A percentile compares a stretch with the other conserved stretches of the same genome.
These are phyloP conservation scores for Fragosphaeria purpurea DNA, from an alignment of 2,329 filamentous ascomycete species.

Conservation along the genomic window DNA sequence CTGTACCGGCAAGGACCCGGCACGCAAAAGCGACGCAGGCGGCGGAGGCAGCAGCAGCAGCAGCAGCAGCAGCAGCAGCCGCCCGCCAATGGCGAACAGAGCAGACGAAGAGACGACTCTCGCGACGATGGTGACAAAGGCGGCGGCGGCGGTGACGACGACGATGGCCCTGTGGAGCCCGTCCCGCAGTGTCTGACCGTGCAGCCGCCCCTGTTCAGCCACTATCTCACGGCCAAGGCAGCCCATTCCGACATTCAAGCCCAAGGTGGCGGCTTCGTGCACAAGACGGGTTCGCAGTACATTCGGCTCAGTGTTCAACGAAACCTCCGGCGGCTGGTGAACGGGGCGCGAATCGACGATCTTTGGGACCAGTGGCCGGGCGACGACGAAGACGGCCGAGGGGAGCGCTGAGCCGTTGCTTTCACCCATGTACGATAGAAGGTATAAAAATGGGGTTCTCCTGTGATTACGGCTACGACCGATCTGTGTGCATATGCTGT, in stretches of 20 bases:
- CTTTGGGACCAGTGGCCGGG: slow-evolving; percentile 18
- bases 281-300: slow-evolving; percentile 18
- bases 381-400: too few relatives aligned
- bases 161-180: neutral
- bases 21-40: neutral
- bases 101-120: too few relatives aligned
- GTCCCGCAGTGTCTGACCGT: slow-evolving; percentile 18
- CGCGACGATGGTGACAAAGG: neutral
- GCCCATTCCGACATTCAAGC: slow-evolving; percentile 19
- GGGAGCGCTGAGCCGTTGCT: too few relatives aligned
- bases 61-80: too few relatives aligned
- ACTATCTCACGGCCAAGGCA: slow-evolving; percentile 16
- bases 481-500: neutral
- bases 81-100: too few relatives aligned
- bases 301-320: slow-evolving; percentile 18
- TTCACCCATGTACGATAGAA: too few relatives aligned
- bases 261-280: slow-evolving; percentile 19
- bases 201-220: slow-evolving; percentile 21
- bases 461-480: too few relatives aligned
- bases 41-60: neutral
- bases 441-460: too few relatives aligned
- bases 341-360: slow-evolving; percentile 6
- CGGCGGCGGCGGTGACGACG: neutral
- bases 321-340: slow-evolving; percentile 18
- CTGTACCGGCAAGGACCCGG: slow-evolving; percentile 5